Percentiles rank a stretch among this genome's conserved stretches.
These are phyloP conservation scores for Capsicum baccatum DNA, from an alignment of 257 asterid genomes.

Conservation along the genomic window DNA sequence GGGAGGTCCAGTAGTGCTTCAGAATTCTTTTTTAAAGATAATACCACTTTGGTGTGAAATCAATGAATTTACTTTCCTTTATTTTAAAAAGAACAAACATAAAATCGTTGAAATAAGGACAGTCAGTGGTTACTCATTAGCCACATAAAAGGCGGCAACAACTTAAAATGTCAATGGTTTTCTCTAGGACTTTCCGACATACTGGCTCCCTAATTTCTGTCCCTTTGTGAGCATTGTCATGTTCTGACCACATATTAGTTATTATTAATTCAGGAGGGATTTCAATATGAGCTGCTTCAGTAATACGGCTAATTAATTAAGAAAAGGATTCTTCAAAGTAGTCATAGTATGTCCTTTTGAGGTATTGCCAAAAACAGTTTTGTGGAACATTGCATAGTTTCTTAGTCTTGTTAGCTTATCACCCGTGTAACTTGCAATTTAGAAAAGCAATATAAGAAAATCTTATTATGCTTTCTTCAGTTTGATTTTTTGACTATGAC, in stretches of 20 bases:
- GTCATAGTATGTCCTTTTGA: slow-evolving; percentile 17
- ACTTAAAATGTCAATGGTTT: not conserved
- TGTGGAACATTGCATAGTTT: not conserved
- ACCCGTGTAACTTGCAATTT: slow-evolving; percentile 7
- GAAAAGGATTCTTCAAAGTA: not conserved
- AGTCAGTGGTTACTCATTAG: slow-evolving; percentile 11
- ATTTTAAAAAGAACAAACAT: not conserved
- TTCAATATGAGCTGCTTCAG: not conserved
- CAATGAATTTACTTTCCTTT: not conserved
- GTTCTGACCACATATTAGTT: slow-evolving; percentile 15
- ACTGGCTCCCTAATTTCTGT: slow-evolving; percentile 5
- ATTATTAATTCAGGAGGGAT: not conserved
- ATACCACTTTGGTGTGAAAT: not conserved
- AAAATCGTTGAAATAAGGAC: not conserved
- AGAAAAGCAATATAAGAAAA: slow-evolving; percentile 8
- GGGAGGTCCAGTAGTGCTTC: not conserved
- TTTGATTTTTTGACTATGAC: not conserved
- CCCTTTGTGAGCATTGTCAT: slow-evolving; percentile 17
- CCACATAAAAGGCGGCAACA: not conserved
- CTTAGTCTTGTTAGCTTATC: slow-evolving; percentile 2
- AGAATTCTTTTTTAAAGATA: not conserved
- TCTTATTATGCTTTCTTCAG: slow-evolving; percentile 21
- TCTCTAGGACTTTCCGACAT: not conserved
- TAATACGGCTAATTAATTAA: not conserved
- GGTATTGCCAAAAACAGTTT: not conserved